Conservation (phyloP, 129 eudicot genomes). For the Cynara cardunculus region DNA sequence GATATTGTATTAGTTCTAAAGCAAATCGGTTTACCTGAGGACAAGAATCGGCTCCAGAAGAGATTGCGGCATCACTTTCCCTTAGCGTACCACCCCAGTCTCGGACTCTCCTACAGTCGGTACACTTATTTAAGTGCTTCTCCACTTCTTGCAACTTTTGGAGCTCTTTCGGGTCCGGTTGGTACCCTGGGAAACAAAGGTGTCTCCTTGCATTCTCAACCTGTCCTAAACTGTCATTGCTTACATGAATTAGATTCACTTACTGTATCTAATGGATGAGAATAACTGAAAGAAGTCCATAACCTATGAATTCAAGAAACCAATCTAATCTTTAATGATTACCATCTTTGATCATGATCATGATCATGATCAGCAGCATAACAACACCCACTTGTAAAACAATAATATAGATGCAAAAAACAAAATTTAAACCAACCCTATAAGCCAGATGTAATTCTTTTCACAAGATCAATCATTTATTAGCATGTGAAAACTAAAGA, state of each 20-base stretch:
- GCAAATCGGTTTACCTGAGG: constrained; percentile 56
- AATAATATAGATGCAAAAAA: background rate
- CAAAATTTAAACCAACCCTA: constrained; percentile 14
- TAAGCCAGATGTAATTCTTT: background rate
- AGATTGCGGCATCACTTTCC: constrained; percentile 73
- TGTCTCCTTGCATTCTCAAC: constrained; percentile 76
- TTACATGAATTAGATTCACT: constrained; percentile 30
- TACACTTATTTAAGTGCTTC: constrained; percentile 53
- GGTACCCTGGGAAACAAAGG: constrained; percentile 49
- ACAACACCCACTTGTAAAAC: constrained; percentile 7
- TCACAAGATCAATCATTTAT: constrained; percentile 11
- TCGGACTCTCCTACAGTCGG: constrained; percentile 53
- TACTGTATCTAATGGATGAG: background rate
- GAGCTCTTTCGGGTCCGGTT: constrained; percentile 55
- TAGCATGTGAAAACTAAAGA: background rate
- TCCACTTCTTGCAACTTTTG: constrained; percentile 70
- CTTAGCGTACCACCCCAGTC: constrained; percentile 68
- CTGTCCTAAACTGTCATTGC: constrained; percentile 78
- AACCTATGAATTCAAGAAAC: background rate
- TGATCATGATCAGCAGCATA: constrained; percentile 11
- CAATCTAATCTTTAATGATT: background rate
- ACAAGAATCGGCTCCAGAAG: constrained; percentile 73
- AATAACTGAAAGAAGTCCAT: background rate
- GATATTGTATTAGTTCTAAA: background rate
- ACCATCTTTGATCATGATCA: background rate